A percentile compares a stretch with the other conserved stretches of the same genome.
Evolutionary conservation across 1,139 yeast species (phyloP).

Genomic region (Kluyveromyces sp.): DNA sequence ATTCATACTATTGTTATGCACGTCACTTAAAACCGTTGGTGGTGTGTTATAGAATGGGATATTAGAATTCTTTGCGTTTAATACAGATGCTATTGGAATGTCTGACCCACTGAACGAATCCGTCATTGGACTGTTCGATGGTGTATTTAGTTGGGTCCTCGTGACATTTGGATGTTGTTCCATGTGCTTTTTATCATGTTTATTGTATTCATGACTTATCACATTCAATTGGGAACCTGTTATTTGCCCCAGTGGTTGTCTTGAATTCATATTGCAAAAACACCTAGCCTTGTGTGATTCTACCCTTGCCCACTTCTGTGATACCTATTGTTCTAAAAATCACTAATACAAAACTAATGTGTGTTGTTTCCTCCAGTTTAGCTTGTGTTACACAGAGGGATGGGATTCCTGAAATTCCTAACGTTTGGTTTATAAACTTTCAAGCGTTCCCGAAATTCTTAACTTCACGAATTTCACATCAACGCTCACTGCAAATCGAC

Average conservation of each 20-base stretch:
- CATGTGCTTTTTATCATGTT: background rate
- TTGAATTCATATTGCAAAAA: background rate
- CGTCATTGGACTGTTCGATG: background rate
- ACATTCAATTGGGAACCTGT: constrained; percentile 1
- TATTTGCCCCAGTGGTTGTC: background rate
- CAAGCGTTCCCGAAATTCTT: too few relatives aligned
- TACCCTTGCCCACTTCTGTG: too few relatives aligned
- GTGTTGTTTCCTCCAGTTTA: too few relatives aligned
- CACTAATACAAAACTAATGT: too few relatives aligned
- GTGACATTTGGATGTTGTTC: background rate
- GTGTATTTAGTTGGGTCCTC: background rate
- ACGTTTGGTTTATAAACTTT: too few relatives aligned
- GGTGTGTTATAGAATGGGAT: constrained; percentile 1
- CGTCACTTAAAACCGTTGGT: background rate
- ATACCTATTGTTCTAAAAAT: too few relatives aligned
- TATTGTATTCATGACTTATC: background rate
- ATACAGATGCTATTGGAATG: background rate
- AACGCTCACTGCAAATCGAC: too few relatives aligned
- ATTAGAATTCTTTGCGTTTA: background rate
- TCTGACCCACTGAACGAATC: background rate
- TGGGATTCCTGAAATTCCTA: too few relatives aligned
- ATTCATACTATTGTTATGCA: background rate
- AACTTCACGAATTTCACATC: too few relatives aligned
- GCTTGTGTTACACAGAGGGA: too few relatives aligned
- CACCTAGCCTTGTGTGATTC: background rate